Base-by-base conservation (phyloP, 345 rosid species). In the Theobroma cacao region DNA sequence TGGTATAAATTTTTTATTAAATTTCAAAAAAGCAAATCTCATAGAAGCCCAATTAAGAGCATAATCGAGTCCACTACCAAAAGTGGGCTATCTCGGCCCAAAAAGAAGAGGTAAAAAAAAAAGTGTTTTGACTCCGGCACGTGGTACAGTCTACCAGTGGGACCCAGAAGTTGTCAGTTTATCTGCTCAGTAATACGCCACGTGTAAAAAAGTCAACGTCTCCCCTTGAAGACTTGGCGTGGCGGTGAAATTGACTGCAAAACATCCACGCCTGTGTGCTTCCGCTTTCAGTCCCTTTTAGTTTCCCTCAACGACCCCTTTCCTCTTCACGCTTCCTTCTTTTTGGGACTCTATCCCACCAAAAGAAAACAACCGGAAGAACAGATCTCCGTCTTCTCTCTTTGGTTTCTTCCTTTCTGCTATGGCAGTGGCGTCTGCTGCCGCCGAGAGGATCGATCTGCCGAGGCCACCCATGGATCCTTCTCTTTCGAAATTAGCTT, bases 401-500 rank as follows among this genome's bases (percentile, higher is more conserved):
- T 41, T 20, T 14, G 72, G 11, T 40, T 82, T 68, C 28, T 30
- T 65, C 41, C 63, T 38, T 78, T 26, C 74, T 15, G 83, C 79
- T 38, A 91, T 88, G 95, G 90, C 90, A 13, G 80, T 81, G 20
- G 82, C 85, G 14, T 83, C 91, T 0, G 79, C 86, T 12, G 83
- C 62, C 59, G 48, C 84, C 1, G 92, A 80, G 80, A 80, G 64
- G 78, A 77, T 82, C 75, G 83, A 82, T 67, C 73, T 80, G 18
- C 63, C 80, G 7, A 64, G 80, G 74, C 41, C 66, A 59, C 34
- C 81, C 45, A 82, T 80, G 85, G 90, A 86, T 24, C 75, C 79
- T 3, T 77, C 92, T 60, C 52, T 86, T 4, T 62, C 89, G 0
- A 77, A 77, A 78, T 67, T 74, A 18, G 28, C 83, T 12, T 77